phyloP scores from a whole-genome alignment of 306 rosid genomes.

The Ormosia emarginata region DNA sequence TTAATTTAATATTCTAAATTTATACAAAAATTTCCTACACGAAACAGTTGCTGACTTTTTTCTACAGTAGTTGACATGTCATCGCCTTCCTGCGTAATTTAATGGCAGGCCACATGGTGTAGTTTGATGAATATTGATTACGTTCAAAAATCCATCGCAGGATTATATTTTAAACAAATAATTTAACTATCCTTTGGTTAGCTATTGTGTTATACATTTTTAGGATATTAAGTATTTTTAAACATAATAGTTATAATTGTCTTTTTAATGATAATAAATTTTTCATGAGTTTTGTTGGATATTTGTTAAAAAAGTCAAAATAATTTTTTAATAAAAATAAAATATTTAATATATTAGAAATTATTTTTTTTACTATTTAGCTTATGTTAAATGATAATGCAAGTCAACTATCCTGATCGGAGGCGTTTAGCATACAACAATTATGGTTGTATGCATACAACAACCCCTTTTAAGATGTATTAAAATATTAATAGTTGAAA shows the following conservation, averaged over 20 bases:
- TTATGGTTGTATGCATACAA: too few species aligned
- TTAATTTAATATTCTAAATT: too few species aligned
- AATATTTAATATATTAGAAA: too few species aligned
- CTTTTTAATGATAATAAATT: neutral
- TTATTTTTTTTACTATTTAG: too few species aligned
- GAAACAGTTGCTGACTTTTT: neutral
- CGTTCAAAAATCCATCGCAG: neutral
- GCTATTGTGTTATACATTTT: neutral
- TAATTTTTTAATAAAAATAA: too few species aligned
- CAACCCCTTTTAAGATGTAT: too few species aligned
- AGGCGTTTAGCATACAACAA: too few species aligned
- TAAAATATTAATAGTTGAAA: too few species aligned
- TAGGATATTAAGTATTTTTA: neutral
- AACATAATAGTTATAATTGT: neutral
- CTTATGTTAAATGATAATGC: too few species aligned
- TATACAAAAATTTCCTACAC: too few species aligned
- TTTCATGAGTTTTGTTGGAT: neutral
- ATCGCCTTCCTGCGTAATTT: slow-evolving; percentile 10
- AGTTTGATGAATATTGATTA: neutral
- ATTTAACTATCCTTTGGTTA: neutral
- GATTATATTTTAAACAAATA: neutral
- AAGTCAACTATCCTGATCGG: too few species aligned
- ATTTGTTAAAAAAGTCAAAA: too few species aligned
- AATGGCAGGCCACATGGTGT: neutral
- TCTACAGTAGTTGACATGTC: neutral